A percentile compares a stretch with the other conserved stretches of the same genome.
These are phyloP conservation scores for Phaeodactylum tricornutum DNA, from an alignment of 108 stramenopile species.

Conservation along the genomic window DNA sequence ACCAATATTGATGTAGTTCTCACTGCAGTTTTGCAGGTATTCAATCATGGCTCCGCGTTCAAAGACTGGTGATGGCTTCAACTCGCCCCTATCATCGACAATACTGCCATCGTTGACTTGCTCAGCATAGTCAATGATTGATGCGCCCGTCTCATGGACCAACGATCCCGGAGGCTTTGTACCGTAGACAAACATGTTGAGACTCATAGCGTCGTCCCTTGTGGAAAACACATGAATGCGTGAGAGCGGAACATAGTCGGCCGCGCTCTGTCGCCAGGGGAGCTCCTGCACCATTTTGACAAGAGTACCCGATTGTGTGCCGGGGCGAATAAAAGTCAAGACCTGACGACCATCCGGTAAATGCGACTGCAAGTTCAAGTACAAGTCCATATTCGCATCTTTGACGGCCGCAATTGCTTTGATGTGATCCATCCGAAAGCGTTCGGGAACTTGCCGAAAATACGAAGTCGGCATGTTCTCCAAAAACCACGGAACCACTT, in stretches of 20 bases:
- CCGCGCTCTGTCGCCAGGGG: conserved; percentile 29
- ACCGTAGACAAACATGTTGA: conserved; percentile 91
- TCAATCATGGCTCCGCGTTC: conserved; percentile 44
- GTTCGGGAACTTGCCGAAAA: conserved; percentile 86
- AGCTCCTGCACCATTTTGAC: conserved; percentile 72
- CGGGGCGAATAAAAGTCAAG: conserved; percentile 80
- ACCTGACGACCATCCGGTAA: conserved; percentile 22
- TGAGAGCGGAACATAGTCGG: conserved; percentile 47
- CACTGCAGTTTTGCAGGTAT: conserved; percentile 70
- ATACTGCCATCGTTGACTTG: conserved; percentile 34
- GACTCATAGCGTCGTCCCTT: conserved; percentile 68
- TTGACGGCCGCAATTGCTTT: conserved; percentile 89
- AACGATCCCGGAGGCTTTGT: background rate
- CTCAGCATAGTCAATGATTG: conserved; percentile 54
- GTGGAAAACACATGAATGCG: conserved; percentile 85
- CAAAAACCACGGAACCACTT: conserved; percentile 94
- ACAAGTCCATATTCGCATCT: conserved; percentile 61
- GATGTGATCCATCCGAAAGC: conserved; percentile 91
- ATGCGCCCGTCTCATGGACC: conserved; percentile 28
- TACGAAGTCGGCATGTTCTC: conserved; percentile 86
- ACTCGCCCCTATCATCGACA: conserved; percentile 20
- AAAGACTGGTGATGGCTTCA: conserved; percentile 27
- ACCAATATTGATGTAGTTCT: conserved; percentile 56
- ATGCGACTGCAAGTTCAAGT: conserved; percentile 71
- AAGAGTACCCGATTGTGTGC: conserved; percentile 70